A percentile compares a stretch with the other conserved stretches of the same genome.
phyloP scores from a whole-genome alignment of 345 rosid genomes.

The Euphorbia tirucalli region DNA sequence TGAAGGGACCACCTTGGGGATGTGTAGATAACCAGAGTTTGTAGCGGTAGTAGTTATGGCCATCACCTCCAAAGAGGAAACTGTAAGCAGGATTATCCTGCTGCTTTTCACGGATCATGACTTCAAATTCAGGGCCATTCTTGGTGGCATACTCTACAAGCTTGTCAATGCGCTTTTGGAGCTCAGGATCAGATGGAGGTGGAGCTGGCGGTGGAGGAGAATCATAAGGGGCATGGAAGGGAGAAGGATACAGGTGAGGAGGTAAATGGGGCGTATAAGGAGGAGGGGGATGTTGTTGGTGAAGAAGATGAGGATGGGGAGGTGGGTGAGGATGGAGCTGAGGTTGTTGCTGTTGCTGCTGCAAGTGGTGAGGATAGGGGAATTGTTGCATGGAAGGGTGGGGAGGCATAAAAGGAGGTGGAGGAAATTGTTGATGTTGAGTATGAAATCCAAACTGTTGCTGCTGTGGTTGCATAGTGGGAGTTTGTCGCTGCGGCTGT shows the following conservation, averaged over 20 bases:
- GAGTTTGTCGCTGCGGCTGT: constrained; percentile 47
- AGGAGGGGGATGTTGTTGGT: constrained; percentile 63
- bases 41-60: constrained; percentile 78
- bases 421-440: constrained; percentile 72
- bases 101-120: constrained; percentile 92
- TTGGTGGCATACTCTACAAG: constrained; percentile 85
- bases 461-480: constrained; percentile 32
- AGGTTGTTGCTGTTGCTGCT: constrained; percentile 61
- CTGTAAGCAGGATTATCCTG: constrained; percentile 88
- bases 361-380: constrained; percentile 80
- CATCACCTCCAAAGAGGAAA: constrained; percentile 94
- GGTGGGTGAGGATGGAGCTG: constrained; percentile 68
- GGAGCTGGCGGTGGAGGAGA: constrained; percentile 68
- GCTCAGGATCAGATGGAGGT: constrained; percentile 93
- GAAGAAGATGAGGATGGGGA: constrained; percentile 45
- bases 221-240: constrained; percentile 64
- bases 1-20: constrained; percentile 58
- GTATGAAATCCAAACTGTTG: constrained; percentile 77
- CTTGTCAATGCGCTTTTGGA: constrained; percentile 93
- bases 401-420: constrained; percentile 65
- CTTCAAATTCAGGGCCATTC: constrained; percentile 97
- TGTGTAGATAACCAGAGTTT: constrained; percentile 76
- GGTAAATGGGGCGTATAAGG: constrained; percentile 65
- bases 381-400: constrained; percentile 81
- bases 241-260: constrained; percentile 61